A percentile compares a stretch with the other conserved stretches of the same genome.
Conservation (phyloP, 2,329 filamentous ascomycete genomes). For the Xylaria sp. region DNA sequence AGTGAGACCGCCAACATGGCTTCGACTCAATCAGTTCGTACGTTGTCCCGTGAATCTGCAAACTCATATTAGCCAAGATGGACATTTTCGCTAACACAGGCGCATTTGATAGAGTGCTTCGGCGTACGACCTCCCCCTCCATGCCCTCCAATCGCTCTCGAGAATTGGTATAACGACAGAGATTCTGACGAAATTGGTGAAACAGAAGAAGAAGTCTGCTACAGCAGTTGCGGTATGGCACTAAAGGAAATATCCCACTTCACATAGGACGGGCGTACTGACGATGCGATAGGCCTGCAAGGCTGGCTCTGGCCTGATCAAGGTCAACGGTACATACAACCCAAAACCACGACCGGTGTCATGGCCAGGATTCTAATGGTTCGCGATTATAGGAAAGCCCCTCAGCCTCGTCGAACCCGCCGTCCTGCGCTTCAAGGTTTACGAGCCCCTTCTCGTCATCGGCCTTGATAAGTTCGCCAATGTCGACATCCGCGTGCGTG, state of each 20-base stretch:
- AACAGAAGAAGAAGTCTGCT: constrained; percentile 39
- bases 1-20: constrained; percentile 38
- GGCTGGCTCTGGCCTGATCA: constrained; percentile 74
- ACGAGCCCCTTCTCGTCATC: constrained; percentile 97
- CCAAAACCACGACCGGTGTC: not conserved
- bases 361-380: constrained; percentile 19
- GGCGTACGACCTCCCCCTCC: constrained; percentile 33
- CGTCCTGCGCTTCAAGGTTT: constrained; percentile 95
- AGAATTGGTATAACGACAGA: constrained; percentile 9
- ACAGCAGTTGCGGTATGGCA: constrained; percentile 36
- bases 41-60: constrained; percentile 8
- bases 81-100: constrained; percentile 27
- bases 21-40: constrained; percentile 39
- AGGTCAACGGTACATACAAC: constrained; percentile 36
- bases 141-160: not conserved
- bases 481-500: constrained; percentile 97
- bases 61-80: not conserved
- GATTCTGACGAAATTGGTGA: constrained; percentile 31
- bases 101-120: constrained; percentile 36
- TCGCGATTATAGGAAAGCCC: constrained; percentile 80
- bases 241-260: not conserved
- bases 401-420: constrained; percentile 94
- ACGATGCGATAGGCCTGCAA: constrained; percentile 37
- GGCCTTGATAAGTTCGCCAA: constrained; percentile 96
- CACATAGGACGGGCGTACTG: constrained; percentile 16